A percentile compares a stretch with the other conserved stretches of the same genome.
These are phyloP conservation scores for Circinella minor DNA, from an alignment of 371 early-diverging fungal genomes.

Conservation along the genomic window DNA sequence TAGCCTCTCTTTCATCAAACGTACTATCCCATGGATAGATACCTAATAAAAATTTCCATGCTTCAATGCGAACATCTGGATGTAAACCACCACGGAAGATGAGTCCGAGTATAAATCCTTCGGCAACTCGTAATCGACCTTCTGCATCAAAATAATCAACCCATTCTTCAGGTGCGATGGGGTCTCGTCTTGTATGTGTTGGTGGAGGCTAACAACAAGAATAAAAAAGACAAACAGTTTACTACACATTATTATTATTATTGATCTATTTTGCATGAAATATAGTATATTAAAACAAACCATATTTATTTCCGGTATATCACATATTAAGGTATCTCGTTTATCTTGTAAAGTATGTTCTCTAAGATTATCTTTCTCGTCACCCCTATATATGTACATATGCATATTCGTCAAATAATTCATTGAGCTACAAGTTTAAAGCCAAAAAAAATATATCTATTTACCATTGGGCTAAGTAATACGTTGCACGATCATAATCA, in stretches of 20 bases:
- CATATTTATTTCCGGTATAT: conserved; percentile 35
- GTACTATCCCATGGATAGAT: conserved; percentile 88
- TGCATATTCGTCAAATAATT: conserved; percentile 13
- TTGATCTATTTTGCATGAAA: no score
- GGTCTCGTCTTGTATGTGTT: conserved; percentile 46
- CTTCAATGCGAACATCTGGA: conserved; percentile 81
- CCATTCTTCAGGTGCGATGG: conserved; percentile 82
- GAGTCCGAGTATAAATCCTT: conserved; percentile 58
- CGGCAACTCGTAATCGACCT: conserved; percentile 59
- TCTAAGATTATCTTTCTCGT: conserved; percentile 32
- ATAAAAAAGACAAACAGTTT: no score
- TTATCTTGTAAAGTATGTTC: conserved; percentile 26
- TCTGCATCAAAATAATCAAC: conserved; percentile 68
- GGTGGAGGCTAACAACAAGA: conserved; percentile 19
- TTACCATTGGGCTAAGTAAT: conserved; percentile 82
- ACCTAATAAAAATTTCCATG: conserved; percentile 89
- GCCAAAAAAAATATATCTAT: conserved; percentile 8
- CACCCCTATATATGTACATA: conserved; percentile 34
- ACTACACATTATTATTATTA: no score
- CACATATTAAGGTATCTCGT: conserved; percentile 26
- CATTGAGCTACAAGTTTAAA: no score
- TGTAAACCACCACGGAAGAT: conserved; percentile 86
- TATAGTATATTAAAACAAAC: neutral
- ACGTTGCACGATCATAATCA: conserved; percentile 82
- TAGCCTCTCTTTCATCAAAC: conserved; percentile 71